A percentile compares a stretch with the other conserved stretches of the same genome.
These are phyloP conservation scores for Suillus weaverae DNA, from an alignment of 768 basidiomycete species.

Conservation along the genomic window DNA sequence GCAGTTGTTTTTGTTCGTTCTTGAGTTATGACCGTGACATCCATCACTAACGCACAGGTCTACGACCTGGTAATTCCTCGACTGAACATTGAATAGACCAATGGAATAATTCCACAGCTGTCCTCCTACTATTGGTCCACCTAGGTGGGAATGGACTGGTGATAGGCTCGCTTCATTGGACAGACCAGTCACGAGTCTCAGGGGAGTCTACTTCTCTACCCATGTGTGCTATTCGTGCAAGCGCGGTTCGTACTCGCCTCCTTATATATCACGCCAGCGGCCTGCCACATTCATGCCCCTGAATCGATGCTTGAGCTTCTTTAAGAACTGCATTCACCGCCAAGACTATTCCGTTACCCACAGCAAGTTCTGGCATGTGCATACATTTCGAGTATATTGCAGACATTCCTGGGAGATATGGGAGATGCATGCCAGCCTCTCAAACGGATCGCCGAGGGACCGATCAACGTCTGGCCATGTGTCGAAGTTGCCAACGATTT, in stretches of 20 bases:
- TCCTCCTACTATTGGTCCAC: neutral
- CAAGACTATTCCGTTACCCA: neutral
- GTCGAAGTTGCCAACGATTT: neutral
- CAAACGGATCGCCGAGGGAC: neutral
- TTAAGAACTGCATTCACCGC: neutral
- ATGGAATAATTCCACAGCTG: neutral
- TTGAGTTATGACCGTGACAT: neutral
- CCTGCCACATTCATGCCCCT: neutral
- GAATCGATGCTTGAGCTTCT: neutral
- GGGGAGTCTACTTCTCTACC: neutral
- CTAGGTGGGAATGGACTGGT: neutral
- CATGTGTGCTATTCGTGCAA: neutral
- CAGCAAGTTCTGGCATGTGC: neutral
- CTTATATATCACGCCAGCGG: neutral
- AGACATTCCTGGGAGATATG: neutral
- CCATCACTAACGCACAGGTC: neutral
- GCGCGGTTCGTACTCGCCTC: neutral
- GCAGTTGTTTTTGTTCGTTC: neutral
- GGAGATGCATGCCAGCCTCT: neutral
- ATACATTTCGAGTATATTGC: neutral
- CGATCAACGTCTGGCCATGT: neutral
- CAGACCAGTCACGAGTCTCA: neutral
- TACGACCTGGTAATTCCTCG: neutral
- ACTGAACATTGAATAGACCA: neutral
- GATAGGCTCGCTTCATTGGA: neutral